Conservation (phyloP, 768 basidiomycete genomes). For the Naganishia friedmannii region DNA sequence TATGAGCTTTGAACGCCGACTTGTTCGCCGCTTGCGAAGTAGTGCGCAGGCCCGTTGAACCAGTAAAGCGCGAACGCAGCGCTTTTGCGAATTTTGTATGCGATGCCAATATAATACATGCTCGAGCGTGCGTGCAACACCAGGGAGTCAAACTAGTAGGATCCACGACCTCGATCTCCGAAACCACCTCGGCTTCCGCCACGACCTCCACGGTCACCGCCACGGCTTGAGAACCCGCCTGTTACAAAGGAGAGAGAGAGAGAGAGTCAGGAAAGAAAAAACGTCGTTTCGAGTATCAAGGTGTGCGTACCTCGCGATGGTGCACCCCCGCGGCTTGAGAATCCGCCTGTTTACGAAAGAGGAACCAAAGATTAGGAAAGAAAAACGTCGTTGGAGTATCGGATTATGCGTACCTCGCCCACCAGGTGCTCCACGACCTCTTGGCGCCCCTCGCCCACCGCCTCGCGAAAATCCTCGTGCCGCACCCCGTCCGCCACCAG, state of each 20-base stretch:
- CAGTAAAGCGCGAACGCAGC: background rate
- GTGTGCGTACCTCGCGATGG: slow-evolving; percentile 35
- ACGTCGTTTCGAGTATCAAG: too few relatives aligned
- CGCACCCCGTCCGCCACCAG: slow-evolving; percentile 51
- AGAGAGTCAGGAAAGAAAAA: slow-evolving; percentile 8
- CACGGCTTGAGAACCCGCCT: slow-evolving; percentile 28
- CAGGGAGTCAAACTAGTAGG: background rate
- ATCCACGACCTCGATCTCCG: background rate
- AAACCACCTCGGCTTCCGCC: slow-evolving; percentile 38
- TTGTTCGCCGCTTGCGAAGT: too few relatives aligned
- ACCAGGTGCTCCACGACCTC: slow-evolving; percentile 42
- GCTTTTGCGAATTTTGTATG: background rate
- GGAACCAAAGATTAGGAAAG: background rate
- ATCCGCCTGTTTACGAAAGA: background rate
- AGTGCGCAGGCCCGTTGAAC: background rate
- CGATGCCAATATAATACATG: slow-evolving; percentile 19
- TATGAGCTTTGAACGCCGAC: too few relatives aligned
- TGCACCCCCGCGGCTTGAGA: slow-evolving; percentile 32
- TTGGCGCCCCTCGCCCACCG: slow-evolving; percentile 52
- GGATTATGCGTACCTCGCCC: slow-evolving; percentile 12
- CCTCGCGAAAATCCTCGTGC: slow-evolving; percentile 52
- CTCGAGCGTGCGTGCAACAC: background rate
- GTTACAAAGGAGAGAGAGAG: background rate
- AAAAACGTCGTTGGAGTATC: background rate
- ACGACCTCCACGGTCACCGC: slow-evolving; percentile 38